Conservation (phyloP, 2,329 filamentous ascomycete species). For the Didymosphaeria variabile region DNA sequence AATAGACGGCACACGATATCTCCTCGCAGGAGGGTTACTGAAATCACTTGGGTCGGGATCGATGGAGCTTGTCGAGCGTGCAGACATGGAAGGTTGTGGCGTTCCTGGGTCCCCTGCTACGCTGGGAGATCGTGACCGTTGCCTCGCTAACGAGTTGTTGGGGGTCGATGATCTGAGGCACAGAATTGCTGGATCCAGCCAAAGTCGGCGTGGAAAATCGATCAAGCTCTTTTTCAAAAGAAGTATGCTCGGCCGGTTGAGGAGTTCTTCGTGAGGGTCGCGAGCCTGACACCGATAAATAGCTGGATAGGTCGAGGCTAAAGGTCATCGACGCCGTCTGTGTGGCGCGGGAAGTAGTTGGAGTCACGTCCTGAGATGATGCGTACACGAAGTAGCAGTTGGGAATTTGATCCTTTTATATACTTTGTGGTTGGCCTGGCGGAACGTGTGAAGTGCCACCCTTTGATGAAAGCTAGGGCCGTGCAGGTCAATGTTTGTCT, state of each 20-base stretch:
- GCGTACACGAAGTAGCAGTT: constrained; percentile 18
- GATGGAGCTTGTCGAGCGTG: constrained; percentile 30
- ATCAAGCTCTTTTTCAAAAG: constrained; percentile 15
- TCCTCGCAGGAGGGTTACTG: constrained; percentile 36
- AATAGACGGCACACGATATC: constrained; percentile 34
- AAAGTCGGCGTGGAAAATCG: constrained; percentile 1
- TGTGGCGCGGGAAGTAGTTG: constrained; percentile 19
- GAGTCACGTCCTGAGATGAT: constrained; percentile 21
- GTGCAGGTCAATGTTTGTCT: constrained; percentile 8
- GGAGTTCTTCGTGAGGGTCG: constrained; percentile 6
- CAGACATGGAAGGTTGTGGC: constrained; percentile 29
- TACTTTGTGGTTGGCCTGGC: constrained; percentile 10
- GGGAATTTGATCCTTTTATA: constrained; percentile 27
- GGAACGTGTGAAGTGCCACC: constrained; percentile 12
- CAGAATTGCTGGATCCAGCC: constrained; percentile 8
- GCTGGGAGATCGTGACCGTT: background rate
- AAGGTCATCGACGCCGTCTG: constrained; percentile 17
- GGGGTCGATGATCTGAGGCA: constrained; percentile 20
- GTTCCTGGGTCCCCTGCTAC: constrained; percentile 7
- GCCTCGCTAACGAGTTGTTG: background rate
- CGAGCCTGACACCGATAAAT: constrained; percentile 28
- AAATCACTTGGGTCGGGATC: constrained; percentile 33
- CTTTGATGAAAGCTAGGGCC: constrained; percentile 13
- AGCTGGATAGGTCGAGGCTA: constrained; percentile 24
- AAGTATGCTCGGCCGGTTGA: constrained; percentile 14